Evolutionary conservation across 116 monocot genomes (phyloP), one percentile per base, ranked within the genome.

Genomic region (Trichopus zeylanicus): DNA sequence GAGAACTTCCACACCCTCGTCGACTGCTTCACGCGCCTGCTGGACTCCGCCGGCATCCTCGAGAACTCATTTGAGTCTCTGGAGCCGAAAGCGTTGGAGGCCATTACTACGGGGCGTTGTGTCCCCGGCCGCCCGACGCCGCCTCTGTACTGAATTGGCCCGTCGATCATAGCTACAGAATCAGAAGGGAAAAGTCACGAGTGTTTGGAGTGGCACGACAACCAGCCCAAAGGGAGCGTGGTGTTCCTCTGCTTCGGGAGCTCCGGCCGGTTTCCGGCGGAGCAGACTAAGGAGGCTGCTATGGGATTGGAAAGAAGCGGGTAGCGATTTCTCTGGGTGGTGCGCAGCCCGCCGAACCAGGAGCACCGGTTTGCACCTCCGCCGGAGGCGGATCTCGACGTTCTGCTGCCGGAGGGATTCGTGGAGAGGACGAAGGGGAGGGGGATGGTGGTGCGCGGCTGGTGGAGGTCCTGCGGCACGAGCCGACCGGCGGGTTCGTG

Each of bases 241-340:
- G 65, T 77, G 52, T 82, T 82, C 58, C 69, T 82, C 34, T 82
- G 82, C 58, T 82, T 82, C 59, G 77, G 82, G 1, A 78, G 78
- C 59, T 4, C 69, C 24, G 81, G 81, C 19, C 22, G 53, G 12
- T 69, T 81, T 56, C 68, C 76, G 2, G 64, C 69, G 51, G 64
- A 65, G 34, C 81, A 81, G 61, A 27, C 73, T 8, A 69, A 32
- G 24, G 76, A 81, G 69, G 69, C 62, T 24, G 76, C 70, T 4
- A 16, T 10, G 8, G 67, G 76, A 18, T 27, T 75, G 51, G 76
- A 64, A 48, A 55, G 34, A 4, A 68, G 73, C 56, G 66, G 61
- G 28, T 61, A 61, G 11, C 33, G 55, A 38, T 77, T 70, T 55
- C 39, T 70, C 49, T 71, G 71, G 76, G 71, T 70, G 24, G 62